Conservation (phyloP, 345 rosid genomes). For the Draba incana region DNA sequence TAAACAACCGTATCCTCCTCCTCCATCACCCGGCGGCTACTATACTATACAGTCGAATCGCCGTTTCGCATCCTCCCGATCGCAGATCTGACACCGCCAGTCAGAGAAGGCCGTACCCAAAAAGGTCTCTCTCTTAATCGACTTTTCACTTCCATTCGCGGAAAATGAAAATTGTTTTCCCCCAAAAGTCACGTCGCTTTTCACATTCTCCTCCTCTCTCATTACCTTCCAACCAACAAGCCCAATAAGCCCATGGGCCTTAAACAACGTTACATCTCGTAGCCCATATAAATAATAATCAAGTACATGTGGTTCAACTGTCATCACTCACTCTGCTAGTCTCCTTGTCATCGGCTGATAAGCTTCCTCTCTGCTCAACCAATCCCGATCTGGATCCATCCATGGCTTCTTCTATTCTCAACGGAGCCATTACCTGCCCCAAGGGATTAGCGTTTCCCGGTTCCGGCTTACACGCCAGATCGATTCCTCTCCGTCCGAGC, state of each 20-base stretch:
- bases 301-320: background rate
- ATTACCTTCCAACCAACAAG: background rate
- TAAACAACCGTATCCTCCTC: conserved; percentile 25
- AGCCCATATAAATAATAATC: too few relatives aligned
- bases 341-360: background rate
- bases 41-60: conserved; percentile 6
- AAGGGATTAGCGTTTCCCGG: conserved; percentile 46
- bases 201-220: background rate
- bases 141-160: conserved; percentile 15
- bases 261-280: too few relatives aligned
- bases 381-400: background rate
- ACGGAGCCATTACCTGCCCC: conserved; percentile 58
- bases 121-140: background rate
- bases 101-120: conserved; percentile 4
- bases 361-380: background rate
- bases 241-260: conserved; percentile 10
- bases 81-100: conserved; percentile 42
- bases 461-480: conserved; percentile 53
- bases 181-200: conserved; percentile 27
- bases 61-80: conserved; percentile 26
- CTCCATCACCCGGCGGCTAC: conserved; percentile 11
- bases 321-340: background rate
- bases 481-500: conserved; percentile 43
- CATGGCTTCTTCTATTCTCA: conserved; percentile 77
- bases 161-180: background rate